Evolutionary conservation across 2,329 filamentous ascomycete species (phyloP).

Genomic region (Cytospora paraplurivora): DNA sequence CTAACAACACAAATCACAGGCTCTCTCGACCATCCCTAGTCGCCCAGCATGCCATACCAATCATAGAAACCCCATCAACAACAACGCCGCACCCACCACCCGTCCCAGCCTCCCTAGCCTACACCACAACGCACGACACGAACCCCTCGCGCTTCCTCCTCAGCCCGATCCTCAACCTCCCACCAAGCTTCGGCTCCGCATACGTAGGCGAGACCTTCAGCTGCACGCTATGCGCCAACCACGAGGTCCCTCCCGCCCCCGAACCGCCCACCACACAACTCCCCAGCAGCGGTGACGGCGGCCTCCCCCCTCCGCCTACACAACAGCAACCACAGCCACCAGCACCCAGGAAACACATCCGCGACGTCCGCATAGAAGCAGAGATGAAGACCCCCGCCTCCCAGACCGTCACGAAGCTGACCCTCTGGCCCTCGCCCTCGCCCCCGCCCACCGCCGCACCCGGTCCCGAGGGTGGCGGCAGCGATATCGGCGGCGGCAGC

Average conservation of each 20-base stretch:
- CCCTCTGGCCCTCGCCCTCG: conserved; percentile 50
- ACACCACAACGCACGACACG: conserved; percentile 49
- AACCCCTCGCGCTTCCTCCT: conserved; percentile 61
- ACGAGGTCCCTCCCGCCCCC: conserved; percentile 57
- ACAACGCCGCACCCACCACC: conserved; percentile 48
- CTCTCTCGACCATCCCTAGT: conserved; percentile 81
- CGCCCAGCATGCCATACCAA: conserved; percentile 65
- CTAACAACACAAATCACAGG: conserved; percentile 46
- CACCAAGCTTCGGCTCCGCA: conserved; percentile 87
- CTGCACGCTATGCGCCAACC: conserved; percentile 95
- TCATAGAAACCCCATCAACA: conserved; percentile 41
- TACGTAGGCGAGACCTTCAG: conserved; percentile 95
- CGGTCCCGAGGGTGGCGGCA: conserved; percentile 21
- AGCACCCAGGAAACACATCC: conserved; percentile 55
- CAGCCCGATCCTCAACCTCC: conserved; percentile 74
- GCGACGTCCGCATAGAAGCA: conserved; percentile 79
- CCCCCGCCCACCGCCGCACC: conserved; percentile 22
- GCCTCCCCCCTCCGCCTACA: conserved; percentile 27
- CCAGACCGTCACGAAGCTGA: conserved; percentile 60
- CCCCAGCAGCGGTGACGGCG: not conserved
- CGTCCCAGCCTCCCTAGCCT: conserved; percentile 71
- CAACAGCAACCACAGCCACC: conserved; percentile 19
- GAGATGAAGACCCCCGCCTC: conserved; percentile 91
- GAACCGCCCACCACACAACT: conserved; percentile 28
- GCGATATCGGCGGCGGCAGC: conserved; percentile 33